Evolutionary conservation across 2,329 filamentous ascomycete genomes (phyloP), one percentile per base, ranked within the genome.

Genomic region (Orbilia quercus): DNA sequence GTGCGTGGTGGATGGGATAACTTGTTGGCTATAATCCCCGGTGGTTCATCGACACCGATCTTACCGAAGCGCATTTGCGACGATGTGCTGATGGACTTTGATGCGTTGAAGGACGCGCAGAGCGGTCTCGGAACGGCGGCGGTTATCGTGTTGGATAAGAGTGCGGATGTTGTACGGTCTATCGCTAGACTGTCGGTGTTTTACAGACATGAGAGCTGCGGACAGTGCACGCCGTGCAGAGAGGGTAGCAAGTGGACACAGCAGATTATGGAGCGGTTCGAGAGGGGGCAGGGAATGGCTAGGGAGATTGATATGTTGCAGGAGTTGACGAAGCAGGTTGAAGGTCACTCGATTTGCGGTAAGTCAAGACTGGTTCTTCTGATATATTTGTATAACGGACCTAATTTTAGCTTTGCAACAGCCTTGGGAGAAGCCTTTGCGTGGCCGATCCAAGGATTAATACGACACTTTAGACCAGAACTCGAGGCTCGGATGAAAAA

Each of bases 231-330:
- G 69, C 95, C 95, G n/a, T 99, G 95, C 87, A 91, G 95, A 81
- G 95, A 99, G 84, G 95, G 95, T 77, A 96, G 90, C 85, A 97
- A 96, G 85, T 99, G 95, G 95, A 97, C 94, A 9, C 91, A 96
- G 83, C 93, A 99, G 85, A 98, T 99, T 82, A 98, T 99, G 95
- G 85, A 90, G 82, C 90, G 95, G 66, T 96, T 99, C 78, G 92
- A 96, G 85, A 90, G 91, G 82, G 95, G 95, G 71, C 88, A 91
- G 82, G 95, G 91, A 73, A 89, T 91, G 75, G 88, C 90, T 82
- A 87, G 95, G 74, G 95, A 99, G 84, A 99, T 99, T 81, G 95
- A 99, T 82, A 99, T 99, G 95, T 87, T 99, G 77, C 95, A 97
- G 84, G 95, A 99, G 85, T 84, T 99, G 78, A 99, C 95, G 75